Percentiles rank a stretch among this genome's conserved stretches.
Evolutionary conservation across 2,329 filamentous ascomycete species (phyloP).

Genomic region (Rutstroemia sydowiana): DNA sequence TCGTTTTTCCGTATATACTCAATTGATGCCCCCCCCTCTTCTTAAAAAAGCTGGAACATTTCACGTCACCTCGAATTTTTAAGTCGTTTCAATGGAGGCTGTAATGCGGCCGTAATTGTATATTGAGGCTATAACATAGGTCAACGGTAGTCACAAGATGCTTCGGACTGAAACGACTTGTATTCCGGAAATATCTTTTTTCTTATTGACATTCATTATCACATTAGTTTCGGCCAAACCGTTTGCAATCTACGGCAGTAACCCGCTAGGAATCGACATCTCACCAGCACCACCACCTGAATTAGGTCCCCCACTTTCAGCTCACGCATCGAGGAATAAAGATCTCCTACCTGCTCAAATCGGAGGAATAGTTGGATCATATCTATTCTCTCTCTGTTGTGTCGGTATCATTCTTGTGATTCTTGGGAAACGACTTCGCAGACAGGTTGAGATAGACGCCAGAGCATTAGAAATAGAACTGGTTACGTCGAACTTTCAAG

Average conservation of each 20-base stretch:
- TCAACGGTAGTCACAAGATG: constrained; percentile 8
- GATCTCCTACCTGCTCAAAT: constrained; percentile 72
- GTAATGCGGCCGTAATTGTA: neutral
- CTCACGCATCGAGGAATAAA: constrained; percentile 50
- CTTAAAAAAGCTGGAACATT: constrained; percentile 3
- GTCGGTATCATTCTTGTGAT: constrained; percentile 60
- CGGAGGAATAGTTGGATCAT: constrained; percentile 74
- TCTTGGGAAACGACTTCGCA: constrained; percentile 48
- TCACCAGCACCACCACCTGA: constrained; percentile 51
- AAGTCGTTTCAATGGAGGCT: constrained; percentile 1
- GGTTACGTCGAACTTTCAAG: constrained; percentile 23
- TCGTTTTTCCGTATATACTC: constrained; percentile 6
- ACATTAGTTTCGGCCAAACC: neutral
- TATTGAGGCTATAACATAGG: constrained; percentile 6
- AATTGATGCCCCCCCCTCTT: neutral
- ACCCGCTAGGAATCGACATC: constrained; percentile 37
- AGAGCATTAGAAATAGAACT: constrained; percentile 28
- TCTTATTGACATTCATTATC: neutral
- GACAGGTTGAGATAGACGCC: constrained; percentile 18
- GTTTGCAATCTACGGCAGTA: neutral
- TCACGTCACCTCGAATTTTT: neutral
- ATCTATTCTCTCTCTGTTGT: constrained; percentile 69
- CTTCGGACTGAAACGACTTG: constrained; percentile 1
- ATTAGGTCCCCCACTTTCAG: constrained; percentile 52
- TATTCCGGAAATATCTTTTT: neutral